Evolutionary conservation across 176 grass and related monocot species (phyloP).

Genomic region (Oryza coarctata): DNA sequence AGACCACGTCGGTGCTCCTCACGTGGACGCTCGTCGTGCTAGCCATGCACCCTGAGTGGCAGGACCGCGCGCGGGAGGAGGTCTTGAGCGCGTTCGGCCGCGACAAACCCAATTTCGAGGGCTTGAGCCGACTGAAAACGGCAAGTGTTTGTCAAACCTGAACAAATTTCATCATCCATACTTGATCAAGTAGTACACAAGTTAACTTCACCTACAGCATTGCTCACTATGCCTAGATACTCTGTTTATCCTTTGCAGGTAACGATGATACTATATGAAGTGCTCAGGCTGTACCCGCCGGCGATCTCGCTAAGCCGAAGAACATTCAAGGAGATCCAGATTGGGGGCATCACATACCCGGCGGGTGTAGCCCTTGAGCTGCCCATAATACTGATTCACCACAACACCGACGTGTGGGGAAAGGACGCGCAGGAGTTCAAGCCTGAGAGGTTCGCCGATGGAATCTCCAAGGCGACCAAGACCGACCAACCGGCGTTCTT

Average conservation of each 20-base stretch:
- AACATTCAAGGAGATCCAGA: constrained; percentile 46
- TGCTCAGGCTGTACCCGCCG: constrained; percentile 73
- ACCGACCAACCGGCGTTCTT: constrained; percentile 43
- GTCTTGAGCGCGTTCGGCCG: constrained; percentile 52
- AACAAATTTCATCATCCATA: background rate
- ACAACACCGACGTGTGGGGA: constrained; percentile 58
- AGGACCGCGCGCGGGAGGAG: constrained; percentile 61
- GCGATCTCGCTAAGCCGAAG: constrained; percentile 7
- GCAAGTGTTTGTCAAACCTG: constrained; percentile 19
- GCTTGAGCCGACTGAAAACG: constrained; percentile 53
- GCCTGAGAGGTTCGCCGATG: constrained; percentile 59
- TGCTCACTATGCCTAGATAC: background rate
- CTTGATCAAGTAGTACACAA: background rate
- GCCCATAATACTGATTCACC: constrained; percentile 59
- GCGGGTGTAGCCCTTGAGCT: constrained; percentile 50
- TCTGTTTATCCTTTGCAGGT: constrained; percentile 30
- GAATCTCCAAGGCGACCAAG: constrained; percentile 66
- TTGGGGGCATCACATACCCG: constrained; percentile 60
- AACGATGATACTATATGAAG: constrained; percentile 77
- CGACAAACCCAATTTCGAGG: constrained; percentile 46
- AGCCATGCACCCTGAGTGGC: constrained; percentile 60
- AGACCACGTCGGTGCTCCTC: constrained; percentile 62
- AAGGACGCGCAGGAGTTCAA: constrained; percentile 59
- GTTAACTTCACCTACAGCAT: background rate
- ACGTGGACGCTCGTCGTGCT: constrained; percentile 66